A percentile compares a stretch with the other conserved stretches of the same genome.
These are phyloP conservation scores for Candida corydali DNA, from an alignment of 805 yeast species.

Conservation along the genomic window DNA sequence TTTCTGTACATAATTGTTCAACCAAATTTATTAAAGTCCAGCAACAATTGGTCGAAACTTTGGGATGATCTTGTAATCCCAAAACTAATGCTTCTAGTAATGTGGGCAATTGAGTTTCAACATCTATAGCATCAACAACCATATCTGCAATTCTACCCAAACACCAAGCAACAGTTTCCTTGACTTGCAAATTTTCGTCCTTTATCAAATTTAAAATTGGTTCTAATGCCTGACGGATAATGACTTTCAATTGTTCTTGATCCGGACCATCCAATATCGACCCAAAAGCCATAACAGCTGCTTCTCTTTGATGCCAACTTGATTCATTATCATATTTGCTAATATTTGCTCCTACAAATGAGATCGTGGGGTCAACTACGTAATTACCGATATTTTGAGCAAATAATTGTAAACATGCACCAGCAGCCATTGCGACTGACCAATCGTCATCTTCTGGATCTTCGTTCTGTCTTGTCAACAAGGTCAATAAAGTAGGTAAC, in stretches of 20 bases:
- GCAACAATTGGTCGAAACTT: constrained; percentile 94
- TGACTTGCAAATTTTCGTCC: constrained; percentile 78
- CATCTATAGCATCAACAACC: constrained; percentile 71
- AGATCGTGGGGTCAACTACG: constrained; percentile 80
- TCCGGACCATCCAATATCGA: constrained; percentile 95
- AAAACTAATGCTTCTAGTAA: constrained; percentile 67
- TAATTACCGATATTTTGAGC: constrained; percentile 87
- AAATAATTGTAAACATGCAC: constrained; percentile 90
- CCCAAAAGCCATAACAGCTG: constrained; percentile 99
- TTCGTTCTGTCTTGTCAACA: constrained; percentile 85
- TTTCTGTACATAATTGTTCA: constrained; percentile 69
- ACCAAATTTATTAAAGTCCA: constrained; percentile 93
- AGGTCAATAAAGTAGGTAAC: constrained; percentile 75
- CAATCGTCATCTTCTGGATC: constrained; percentile 95
- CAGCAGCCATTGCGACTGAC: constrained; percentile 99
- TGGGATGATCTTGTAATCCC: constrained; percentile 90
- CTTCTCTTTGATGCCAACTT: constrained; percentile 86
- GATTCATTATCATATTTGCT: constrained; percentile 17
- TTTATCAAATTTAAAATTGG: constrained; percentile 72
- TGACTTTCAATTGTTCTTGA: constrained; percentile 55
- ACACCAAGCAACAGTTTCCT: constrained; percentile 98
- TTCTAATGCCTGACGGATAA: constrained; percentile 77
- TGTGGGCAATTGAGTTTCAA: constrained; percentile 59
- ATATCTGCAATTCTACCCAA: constrained; percentile 92
- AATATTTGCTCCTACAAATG: constrained; percentile 77